Percentiles rank a stretch among this genome's conserved stretches.
These are phyloP conservation scores for Ajuga reptans DNA, from an alignment of 305 asterid species.

Conservation along the genomic window DNA sequence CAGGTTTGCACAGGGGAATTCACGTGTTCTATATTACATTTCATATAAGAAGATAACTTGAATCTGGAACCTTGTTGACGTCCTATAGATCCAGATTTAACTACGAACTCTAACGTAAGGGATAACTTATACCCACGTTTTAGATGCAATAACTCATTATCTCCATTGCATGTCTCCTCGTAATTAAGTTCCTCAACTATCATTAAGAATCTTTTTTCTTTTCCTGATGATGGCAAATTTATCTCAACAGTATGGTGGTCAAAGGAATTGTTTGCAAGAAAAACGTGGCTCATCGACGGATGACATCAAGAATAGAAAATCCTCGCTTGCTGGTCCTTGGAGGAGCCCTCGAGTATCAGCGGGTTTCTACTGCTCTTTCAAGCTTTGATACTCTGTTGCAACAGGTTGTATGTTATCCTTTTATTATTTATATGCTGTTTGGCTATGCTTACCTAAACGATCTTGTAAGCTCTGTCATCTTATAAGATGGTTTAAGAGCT, in stretches of 20 bases:
- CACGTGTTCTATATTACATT: too few species aligned
- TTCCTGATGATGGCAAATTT: slow-evolving; percentile 19
- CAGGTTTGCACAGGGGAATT: too few species aligned
- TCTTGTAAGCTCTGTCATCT: not conserved
- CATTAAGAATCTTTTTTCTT: slow-evolving; percentile 14
- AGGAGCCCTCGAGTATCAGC: slow-evolving; percentile 96
- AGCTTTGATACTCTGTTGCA: slow-evolving; percentile 91
- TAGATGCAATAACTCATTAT: not conserved
- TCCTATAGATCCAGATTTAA: not conserved
- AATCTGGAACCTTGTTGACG: not conserved
- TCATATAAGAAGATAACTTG: not conserved
- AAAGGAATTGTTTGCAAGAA: slow-evolving; percentile 93
- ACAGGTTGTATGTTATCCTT: slow-evolving; percentile 52
- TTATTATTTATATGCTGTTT: not conserved
- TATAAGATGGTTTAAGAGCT: not conserved
- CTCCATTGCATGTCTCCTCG: not conserved
- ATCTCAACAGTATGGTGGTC: slow-evolving; percentile 57
- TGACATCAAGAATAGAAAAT: slow-evolving; percentile 82
- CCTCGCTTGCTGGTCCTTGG: slow-evolving; percentile 86
- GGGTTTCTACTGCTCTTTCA: slow-evolving; percentile 83
- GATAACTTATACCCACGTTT: not conserved
- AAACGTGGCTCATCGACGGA: slow-evolving; percentile 92
- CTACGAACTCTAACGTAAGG: not conserved
- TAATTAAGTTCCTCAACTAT: slow-evolving; percentile 2
- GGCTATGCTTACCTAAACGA: not conserved